Conservation (phyloP, 805 yeast genomes). For the Kockiozyma suomiensis region DNA sequence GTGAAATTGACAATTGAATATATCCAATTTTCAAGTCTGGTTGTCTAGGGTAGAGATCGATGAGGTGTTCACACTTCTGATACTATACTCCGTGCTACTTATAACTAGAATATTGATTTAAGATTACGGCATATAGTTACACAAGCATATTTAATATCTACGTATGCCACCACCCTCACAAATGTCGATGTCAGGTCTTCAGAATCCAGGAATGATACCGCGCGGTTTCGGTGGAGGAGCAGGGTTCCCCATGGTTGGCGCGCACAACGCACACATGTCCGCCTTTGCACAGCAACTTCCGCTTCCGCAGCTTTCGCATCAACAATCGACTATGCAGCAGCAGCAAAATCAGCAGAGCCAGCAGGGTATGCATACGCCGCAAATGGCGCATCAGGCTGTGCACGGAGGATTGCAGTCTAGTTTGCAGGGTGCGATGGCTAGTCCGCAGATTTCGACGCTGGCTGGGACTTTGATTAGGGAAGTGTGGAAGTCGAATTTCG, state of each 20-base stretch:
- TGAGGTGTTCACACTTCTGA: neutral
- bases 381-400: slow-evolving; percentile 25
- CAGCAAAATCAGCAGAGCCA: slow-evolving; percentile 28
- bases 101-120: no score
- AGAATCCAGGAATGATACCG: slow-evolving; percentile 10
- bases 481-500: slow-evolving; percentile 49
- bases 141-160: no score
- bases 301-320: slow-evolving; percentile 7
- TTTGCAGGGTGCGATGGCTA: slow-evolving; percentile 26
- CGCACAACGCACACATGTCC: slow-evolving; percentile 9
- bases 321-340: neutral
- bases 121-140: no score
- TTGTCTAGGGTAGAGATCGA: neutral
- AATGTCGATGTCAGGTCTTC: slow-evolving; percentile 8
- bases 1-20: neutral
- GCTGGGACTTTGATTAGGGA: slow-evolving; percentile 36
- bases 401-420: slow-evolving; percentile 26
- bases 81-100: no score
- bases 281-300: slow-evolving; percentile 20
- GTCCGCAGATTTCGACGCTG: slow-evolving; percentile 25
- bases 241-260: slow-evolving; percentile 10
- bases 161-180: neutral
- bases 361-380: slow-evolving; percentile 33
- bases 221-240: slow-evolving; percentile 14
- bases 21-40: neutral